A percentile compares a stretch with the other conserved stretches of the same genome.
These are phyloP conservation scores for Cladosporium sp. DNA, from an alignment of 2,329 filamentous ascomycete species.

Conservation along the genomic window DNA sequence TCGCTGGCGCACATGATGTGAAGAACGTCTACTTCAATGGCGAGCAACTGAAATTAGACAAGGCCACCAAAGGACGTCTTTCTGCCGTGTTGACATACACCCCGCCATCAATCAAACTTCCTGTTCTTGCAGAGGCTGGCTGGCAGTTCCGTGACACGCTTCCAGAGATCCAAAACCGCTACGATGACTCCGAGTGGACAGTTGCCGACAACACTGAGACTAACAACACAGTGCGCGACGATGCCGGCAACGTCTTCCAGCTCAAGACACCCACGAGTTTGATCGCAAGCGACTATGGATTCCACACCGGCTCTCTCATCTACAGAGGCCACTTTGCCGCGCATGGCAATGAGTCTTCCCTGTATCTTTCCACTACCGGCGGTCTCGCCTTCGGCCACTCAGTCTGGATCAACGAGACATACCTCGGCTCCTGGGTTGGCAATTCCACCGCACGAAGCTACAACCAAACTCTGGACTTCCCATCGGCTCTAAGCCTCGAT, in stretches of 20 bases:
- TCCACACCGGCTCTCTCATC: slow-evolving; percentile 67
- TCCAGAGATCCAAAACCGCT: slow-evolving; percentile 65
- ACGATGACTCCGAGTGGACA: slow-evolving; percentile 71
- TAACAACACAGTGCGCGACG: slow-evolving; percentile 58
- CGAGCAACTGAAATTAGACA: slow-evolving; percentile 38
- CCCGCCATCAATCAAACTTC: slow-evolving; percentile 56
- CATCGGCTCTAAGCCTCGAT: slow-evolving; percentile 46
- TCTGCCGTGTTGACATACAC: slow-evolving; percentile 54
- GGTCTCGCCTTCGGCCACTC: slow-evolving; percentile 68
- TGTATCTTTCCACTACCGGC: slow-evolving; percentile 62
- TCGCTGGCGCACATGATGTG: slow-evolving; percentile 58
- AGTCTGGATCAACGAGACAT: slow-evolving; percentile 65
- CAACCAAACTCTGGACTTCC: slow-evolving; percentile 57
- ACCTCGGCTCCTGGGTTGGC: slow-evolving; percentile 66
- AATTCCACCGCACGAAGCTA: slow-evolving; percentile 52
- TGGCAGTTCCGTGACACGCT: slow-evolving; percentile 74
- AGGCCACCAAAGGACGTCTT: slow-evolving; percentile 55
- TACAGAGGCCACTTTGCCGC: slow-evolving; percentile 72
- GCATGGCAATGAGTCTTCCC: slow-evolving; percentile 59
- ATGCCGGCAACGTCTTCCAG: slow-evolving; percentile 38
- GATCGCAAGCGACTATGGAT: slow-evolving; percentile 75
- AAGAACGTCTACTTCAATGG: slow-evolving; percentile 65
- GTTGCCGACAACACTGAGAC: slow-evolving; percentile 59
- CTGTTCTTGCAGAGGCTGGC: slow-evolving; percentile 58
- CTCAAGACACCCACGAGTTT: slow-evolving; percentile 65